Conservation (phyloP, 306 rosid genomes). For the Castanopsis chinensis region DNA sequence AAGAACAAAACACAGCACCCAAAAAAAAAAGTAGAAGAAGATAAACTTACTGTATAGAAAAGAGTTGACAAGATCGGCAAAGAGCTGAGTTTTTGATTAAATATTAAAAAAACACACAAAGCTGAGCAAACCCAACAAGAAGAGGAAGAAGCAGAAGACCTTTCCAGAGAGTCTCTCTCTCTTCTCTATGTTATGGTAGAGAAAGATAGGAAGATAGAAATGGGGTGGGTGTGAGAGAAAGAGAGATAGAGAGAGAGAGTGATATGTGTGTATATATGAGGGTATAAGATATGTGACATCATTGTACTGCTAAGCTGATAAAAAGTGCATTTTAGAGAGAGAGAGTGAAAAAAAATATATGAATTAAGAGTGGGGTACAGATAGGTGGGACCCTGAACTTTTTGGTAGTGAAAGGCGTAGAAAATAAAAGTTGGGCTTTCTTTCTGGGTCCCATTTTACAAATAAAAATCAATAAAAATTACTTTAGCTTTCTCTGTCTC, state of each 20-base stretch:
- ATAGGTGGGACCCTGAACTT: slow-evolving; percentile 53
- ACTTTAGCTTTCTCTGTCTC: not conserved
- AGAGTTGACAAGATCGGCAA: slow-evolving; percentile 43
- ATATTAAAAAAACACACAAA: slow-evolving; percentile 15
- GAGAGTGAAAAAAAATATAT: not conserved
- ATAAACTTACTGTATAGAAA: slow-evolving; percentile 41
- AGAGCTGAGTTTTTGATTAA: slow-evolving; percentile 11
- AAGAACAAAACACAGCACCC: slow-evolving; percentile 6
- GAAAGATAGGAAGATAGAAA: slow-evolving; percentile 39
- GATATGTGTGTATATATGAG: slow-evolving; percentile 16
- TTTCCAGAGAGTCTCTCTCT: slow-evolving; percentile 23
- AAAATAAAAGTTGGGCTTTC: slow-evolving; percentile 30
- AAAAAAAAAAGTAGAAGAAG: slow-evolving; percentile 14
- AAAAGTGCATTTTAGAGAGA: slow-evolving; percentile 44
- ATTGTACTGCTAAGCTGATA: slow-evolving; percentile 37
- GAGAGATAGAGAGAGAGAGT: slow-evolving; percentile 51
- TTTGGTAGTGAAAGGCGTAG: slow-evolving; percentile 39
- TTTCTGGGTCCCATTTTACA: slow-evolving; percentile 30
- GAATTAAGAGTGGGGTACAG: slow-evolving; percentile 8
- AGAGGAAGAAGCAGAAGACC: slow-evolving; percentile 35
- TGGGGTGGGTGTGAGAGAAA: slow-evolving; percentile 42
- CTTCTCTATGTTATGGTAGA: slow-evolving; percentile 18
- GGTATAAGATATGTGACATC: slow-evolving; percentile 38
- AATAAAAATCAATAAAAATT: not conserved
- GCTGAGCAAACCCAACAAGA: slow-evolving; percentile 37